phyloP scores from a whole-genome alignment of 441 rosid species.

The Theobroma grandiflorum region DNA sequence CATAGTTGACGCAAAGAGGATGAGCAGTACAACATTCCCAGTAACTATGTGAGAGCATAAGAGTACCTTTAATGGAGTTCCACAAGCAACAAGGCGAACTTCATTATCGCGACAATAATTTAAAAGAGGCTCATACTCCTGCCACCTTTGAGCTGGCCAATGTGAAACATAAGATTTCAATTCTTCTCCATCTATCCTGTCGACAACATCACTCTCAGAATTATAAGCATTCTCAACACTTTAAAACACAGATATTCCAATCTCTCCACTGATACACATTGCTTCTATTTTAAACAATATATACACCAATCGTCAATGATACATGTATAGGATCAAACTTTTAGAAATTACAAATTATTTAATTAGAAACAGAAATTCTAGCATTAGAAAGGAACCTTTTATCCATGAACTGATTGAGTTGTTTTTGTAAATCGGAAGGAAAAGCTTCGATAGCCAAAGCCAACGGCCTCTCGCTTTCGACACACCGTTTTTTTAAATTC shows the following conservation, averaged over 20 bases:
- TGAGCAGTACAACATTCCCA: not conserved
- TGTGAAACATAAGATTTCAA: slow-evolving; percentile 68
- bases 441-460: slow-evolving; percentile 83
- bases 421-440: slow-evolving; percentile 76
- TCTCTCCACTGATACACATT: not conserved
- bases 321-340: not conserved
- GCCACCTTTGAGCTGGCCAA: slow-evolving; percentile 85
- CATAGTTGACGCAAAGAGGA: slow-evolving; percentile 3
- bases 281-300: not conserved
- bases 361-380: not conserved
- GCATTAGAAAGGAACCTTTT: slow-evolving; percentile 51
- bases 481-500: slow-evolving; percentile 62
- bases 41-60: not conserved
- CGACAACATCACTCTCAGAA: slow-evolving; percentile 36
- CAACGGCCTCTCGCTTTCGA: slow-evolving; percentile 60
- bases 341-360: not conserved
- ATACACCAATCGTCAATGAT: not conserved
- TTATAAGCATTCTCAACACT: not conserved
- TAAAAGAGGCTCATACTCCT: slow-evolving; percentile 82
- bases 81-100: slow-evolving; percentile 80
- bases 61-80: slow-evolving; percentile 85
- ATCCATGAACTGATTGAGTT: slow-evolving; percentile 67
- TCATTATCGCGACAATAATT: slow-evolving; percentile 83
- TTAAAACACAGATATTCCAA: not conserved
- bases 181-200: slow-evolving; percentile 83